These are phyloP conservation scores for Larix kaempferi DNA, from an alignment of 75 land plant genomes.

Conservation along the genomic window DNA sequence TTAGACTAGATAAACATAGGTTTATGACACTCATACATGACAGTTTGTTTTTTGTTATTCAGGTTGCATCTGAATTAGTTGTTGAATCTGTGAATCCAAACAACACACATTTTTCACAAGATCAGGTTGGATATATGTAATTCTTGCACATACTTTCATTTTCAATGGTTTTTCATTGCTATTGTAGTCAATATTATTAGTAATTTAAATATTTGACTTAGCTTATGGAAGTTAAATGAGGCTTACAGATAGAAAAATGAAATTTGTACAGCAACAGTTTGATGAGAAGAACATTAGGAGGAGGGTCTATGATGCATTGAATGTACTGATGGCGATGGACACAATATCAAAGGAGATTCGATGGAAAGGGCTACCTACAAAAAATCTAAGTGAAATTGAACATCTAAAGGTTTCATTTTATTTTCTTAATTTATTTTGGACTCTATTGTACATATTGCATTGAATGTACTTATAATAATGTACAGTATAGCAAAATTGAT, in stretches of 20 bases:
- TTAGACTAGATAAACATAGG: not conserved
- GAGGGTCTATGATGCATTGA: constrained; percentile 71
- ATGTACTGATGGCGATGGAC: constrained; percentile 67
- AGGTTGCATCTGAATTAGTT: constrained; percentile 15
- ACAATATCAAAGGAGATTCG: constrained; percentile 58
- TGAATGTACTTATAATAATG: not conserved
- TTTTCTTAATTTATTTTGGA: not conserved
- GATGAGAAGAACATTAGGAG: constrained; percentile 71
- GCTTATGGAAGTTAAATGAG: not conserved
- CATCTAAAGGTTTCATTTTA: constrained; percentile 40
- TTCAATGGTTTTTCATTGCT: not conserved
- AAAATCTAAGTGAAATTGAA: constrained; percentile 31
- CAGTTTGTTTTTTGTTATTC: constrained; percentile 1
- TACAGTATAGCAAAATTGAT: not conserved
- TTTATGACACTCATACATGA: constrained; percentile 1
- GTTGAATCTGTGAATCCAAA: constrained; percentile 6
- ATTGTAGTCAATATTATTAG: not conserved
- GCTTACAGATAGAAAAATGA: not conserved
- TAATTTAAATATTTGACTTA: not conserved
- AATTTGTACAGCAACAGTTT: constrained; percentile 47
- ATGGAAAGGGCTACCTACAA: constrained; percentile 60
- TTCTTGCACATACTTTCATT: not conserved
- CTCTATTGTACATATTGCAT: not conserved
- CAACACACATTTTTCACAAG: constrained; percentile 10
- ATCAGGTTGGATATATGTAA: constrained; percentile 7